Evolutionary conservation across 495 filamentous ascomycete genomes (phyloP), one percentile per base, ranked within the genome.

Genomic region (Penicillium argentinense): DNA sequence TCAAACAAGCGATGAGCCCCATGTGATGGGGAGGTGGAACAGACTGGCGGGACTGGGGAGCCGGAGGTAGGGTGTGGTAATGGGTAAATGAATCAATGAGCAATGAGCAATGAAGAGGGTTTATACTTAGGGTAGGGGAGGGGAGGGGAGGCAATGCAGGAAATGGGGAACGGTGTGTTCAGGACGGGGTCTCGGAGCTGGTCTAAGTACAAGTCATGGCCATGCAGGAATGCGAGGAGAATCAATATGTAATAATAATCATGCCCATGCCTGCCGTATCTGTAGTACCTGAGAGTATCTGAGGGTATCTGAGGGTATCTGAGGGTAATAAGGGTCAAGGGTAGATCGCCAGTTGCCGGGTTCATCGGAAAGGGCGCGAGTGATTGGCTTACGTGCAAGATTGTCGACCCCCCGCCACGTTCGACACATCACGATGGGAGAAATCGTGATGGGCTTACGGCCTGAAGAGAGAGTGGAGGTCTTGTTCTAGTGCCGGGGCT

Each of bases 381-480:
- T 53, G 30, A 59, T 54, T 56, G 51, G 45, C 21, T 48, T 46
- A 41, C 28, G 39, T 42, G 39, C 42, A 22, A 46, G 42, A 21
- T 32, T 28, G 37, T 40, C 45, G 17, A 41, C 17, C 38, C 45
- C 46, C 58, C 46, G 56, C 56, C 59, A 59, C 59, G 59, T 62
- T 62, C 26, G 56, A 62, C 47, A 59, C 51, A 62, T 62, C 55
- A 62, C 51, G 55, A 56, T 54, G 29, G 11, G 50, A 24, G 33
- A 12, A 23, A 34, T 32, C 18, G 29, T 48, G 45, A 38, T 42
- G 49, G 39, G 36, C 27, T 23, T 13, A 21, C 37, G 27, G 23
- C 21, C 51, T 44, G 27, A 39, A 38, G 28, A 38, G 21, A 25
- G n/a, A n/a, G n/a, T n/a, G n/a, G n/a, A n/a, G n/a, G n/a, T n/a